A percentile compares a stretch with the other conserved stretches of the same genome.
Conservation (phyloP, 129 eudicot species). For the Centrapalus pauciflorus region DNA sequence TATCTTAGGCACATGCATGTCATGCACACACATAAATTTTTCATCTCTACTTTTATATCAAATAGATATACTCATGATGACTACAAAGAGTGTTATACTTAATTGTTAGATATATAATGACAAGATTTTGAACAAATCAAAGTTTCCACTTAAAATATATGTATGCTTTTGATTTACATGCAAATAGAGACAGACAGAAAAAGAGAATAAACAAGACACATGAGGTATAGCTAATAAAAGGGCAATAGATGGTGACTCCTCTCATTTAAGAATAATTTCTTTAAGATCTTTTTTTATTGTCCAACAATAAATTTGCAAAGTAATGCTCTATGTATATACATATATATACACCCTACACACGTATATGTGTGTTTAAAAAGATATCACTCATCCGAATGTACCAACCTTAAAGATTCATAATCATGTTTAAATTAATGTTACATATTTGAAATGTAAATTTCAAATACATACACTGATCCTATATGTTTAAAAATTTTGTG, state of each 20-base stretch:
- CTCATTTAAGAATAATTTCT: conserved; percentile 35
- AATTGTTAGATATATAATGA: not conserved
- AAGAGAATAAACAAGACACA: conserved; percentile 26
- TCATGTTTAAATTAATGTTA: too few relatives aligned
- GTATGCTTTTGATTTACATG: conserved; percentile 32
- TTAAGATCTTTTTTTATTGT: conserved; percentile 34
- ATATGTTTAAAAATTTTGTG: too few relatives aligned
- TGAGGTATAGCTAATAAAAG: conserved; percentile 33
- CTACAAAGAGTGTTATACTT: conserved; percentile 9
- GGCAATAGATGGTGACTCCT: conserved; percentile 39
- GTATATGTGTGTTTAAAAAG: too few relatives aligned
- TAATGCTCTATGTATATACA: not conserved
- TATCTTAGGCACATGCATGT: too few relatives aligned
- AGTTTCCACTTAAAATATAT: conserved; percentile 9
- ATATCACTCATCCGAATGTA: too few relatives aligned
- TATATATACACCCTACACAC: not conserved
- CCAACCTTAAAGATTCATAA: too few relatives aligned
- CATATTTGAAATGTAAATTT: too few relatives aligned
- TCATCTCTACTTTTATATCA: not conserved
- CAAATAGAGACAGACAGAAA: conserved; percentile 11
- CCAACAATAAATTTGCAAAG: conserved; percentile 2
- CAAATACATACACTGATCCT: too few relatives aligned
- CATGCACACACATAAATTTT: too few relatives aligned
- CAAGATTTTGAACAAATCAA: not conserved
- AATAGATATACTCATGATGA: conserved; percentile 3